Conservation (phyloP, 1,284 basidiomycete genomes). For the Ustilago trichophora region DNA sequence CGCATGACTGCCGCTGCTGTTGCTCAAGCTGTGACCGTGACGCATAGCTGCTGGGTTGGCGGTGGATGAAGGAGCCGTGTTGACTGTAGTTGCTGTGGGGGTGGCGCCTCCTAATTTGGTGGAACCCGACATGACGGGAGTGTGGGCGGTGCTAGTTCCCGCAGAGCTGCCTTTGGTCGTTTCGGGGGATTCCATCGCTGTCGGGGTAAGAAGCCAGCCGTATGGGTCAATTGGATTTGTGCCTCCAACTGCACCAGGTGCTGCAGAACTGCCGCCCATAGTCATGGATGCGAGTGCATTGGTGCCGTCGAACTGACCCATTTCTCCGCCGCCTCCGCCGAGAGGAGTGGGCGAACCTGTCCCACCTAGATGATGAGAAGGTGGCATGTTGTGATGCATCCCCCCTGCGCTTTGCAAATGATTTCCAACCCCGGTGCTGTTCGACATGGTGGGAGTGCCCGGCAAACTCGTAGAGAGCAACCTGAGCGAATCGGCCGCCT, state of each 20-base stretch:
- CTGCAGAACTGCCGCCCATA: constrained; percentile 1
- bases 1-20: constrained; percentile 5
- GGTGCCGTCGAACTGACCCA: constrained; percentile 4
- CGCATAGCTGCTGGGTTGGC: constrained; percentile 13
- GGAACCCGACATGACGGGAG: constrained; percentile 14
- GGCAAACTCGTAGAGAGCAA: constrained; percentile 32
- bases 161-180: constrained; percentile 13
- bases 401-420: neutral
- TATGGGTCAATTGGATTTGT: constrained; percentile 48
- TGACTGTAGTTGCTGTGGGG: neutral
- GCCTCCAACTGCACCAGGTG: neutral
- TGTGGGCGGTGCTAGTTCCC: constrained; percentile 21
- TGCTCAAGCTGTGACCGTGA: constrained; percentile 8
- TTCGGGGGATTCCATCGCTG: constrained; percentile 32
- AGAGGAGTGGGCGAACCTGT: constrained; percentile 9
- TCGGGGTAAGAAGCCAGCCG: constrained; percentile 45
- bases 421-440: neutral
- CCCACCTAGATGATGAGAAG: constrained; percentile 25
- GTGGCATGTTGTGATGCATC: constrained; percentile 16
- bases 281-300: neutral
- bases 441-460: constrained; percentile 37
- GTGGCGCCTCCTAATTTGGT: constrained; percentile 5
- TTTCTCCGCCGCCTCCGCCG: constrained; percentile 6
- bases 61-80: neutral
- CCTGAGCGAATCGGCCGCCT: constrained; percentile 39